These are phyloP conservation scores for Thozetella sp. DNA, from an alignment of 495 filamentous ascomycete genomes.

Conservation along the genomic window DNA sequence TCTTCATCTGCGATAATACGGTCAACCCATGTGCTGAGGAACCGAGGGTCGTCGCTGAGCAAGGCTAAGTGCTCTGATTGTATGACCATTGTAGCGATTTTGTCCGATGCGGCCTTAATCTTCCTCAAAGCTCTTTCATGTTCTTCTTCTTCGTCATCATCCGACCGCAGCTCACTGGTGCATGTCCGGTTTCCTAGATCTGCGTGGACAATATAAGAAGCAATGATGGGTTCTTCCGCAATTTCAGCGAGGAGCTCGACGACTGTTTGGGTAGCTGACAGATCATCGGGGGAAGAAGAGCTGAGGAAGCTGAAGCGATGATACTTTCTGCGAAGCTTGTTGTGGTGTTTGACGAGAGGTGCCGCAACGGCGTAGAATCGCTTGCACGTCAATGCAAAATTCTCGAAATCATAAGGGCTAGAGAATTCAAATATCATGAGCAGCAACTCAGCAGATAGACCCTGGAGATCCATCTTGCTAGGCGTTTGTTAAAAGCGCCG, in stretches of 20 bases:
- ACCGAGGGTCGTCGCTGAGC: not conserved
- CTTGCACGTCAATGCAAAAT: not conserved
- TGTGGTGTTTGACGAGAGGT: not conserved
- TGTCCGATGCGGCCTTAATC: not conserved
- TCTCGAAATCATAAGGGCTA: not conserved
- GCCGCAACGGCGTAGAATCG: not conserved
- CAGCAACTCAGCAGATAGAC: not conserved
- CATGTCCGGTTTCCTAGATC: not conserved
- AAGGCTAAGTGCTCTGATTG: not conserved
- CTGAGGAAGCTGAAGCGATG: not conserved
- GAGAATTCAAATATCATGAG: not conserved
- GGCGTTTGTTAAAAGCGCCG: not conserved
- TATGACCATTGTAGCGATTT: not conserved
- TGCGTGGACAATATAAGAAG: not conserved
- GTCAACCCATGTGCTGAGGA: not conserved
- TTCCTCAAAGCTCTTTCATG: not conserved
- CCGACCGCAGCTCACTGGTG: not conserved
- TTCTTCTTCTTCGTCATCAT: not conserved
- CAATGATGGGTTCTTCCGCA: not conserved
- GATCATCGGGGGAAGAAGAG: not conserved
- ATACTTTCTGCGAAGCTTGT: not conserved
- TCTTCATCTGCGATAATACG: not conserved
- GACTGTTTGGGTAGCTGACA: not conserved
- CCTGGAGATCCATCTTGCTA: not conserved
- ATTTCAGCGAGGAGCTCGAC: not conserved